These are phyloP conservation scores for Trypanosoma brucei DNA, from an alignment of 208 protist species.

Conservation along the genomic window DNA sequence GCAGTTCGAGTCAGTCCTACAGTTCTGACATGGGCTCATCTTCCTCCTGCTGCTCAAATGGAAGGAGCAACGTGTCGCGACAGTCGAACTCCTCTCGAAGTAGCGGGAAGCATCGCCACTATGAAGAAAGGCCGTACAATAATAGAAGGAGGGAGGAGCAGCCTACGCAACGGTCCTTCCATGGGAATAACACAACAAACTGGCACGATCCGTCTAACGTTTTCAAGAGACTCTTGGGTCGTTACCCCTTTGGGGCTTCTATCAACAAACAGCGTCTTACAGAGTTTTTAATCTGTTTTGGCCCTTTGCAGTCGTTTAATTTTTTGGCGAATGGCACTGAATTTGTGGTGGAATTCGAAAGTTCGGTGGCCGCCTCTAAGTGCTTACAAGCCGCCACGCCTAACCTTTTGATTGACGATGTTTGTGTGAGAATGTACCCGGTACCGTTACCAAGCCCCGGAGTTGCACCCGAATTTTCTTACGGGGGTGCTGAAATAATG, in stretches of 20 bases:
- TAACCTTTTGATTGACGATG: slow-evolving; percentile 18
- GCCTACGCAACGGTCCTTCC: too few species aligned
- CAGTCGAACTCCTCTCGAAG: too few species aligned
- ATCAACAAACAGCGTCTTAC: slow-evolving; percentile 9
- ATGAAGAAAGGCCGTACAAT: too few species aligned
- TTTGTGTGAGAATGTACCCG: slow-evolving; percentile 1
- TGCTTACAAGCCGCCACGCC: slow-evolving; percentile 6
- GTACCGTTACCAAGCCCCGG: neutral
- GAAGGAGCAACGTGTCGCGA: too few species aligned
- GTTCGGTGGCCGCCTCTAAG: slow-evolving; percentile 3
- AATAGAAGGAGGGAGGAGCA: too few species aligned
- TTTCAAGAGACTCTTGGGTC: slow-evolving; percentile 2
- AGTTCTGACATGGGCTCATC: too few species aligned
- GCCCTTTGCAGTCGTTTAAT: slow-evolving; percentile 8
- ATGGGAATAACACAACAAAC: too few species aligned
- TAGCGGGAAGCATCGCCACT: too few species aligned
- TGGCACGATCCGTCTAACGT: too few species aligned
- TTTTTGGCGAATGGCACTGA: slow-evolving; percentile 1
- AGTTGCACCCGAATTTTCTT: too few species aligned
- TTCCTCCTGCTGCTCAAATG: too few species aligned
- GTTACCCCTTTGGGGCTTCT: slow-evolving; percentile 11
- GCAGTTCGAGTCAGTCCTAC: neutral
- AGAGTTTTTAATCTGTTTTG: slow-evolving; percentile 12
- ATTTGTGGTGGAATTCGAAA: slow-evolving; percentile 16
- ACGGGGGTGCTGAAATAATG: too few species aligned